phyloP scores from a whole-genome alignment of 352 stramenopile species.

The Plasmopara viticola region DNA sequence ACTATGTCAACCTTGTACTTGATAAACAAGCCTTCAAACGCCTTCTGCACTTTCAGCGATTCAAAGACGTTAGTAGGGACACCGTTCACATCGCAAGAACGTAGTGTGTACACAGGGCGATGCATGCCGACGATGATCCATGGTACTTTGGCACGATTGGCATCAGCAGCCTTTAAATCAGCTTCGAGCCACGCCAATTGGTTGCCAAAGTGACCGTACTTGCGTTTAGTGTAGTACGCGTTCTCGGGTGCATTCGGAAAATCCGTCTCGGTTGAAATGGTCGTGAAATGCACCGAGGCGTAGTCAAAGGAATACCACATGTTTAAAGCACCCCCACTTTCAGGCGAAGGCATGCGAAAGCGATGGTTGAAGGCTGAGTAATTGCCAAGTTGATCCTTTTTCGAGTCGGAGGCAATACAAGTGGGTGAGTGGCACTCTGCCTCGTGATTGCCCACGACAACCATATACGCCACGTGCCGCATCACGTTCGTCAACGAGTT shows the following conservation, averaged over 20 bases:
- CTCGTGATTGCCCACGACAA: constrained; percentile 67
- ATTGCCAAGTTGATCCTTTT: constrained; percentile 30
- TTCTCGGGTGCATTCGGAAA: constrained; percentile 30
- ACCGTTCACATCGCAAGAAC: constrained; percentile 19
- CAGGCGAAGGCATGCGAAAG: constrained; percentile 32
- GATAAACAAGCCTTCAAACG: constrained; percentile 50
- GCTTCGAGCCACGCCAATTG: constrained; percentile 47
- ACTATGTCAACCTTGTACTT: constrained; percentile 56
- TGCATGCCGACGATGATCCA: constrained; percentile 56
- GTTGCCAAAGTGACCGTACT: constrained; percentile 29
- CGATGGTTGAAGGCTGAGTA: constrained; percentile 52
- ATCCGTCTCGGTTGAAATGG: constrained; percentile 64
- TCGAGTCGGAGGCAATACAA: constrained; percentile 20
- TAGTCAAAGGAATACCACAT: constrained; percentile 46
- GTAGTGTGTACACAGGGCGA: constrained; percentile 41
- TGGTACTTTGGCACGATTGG: constrained; percentile 34
- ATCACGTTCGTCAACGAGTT: constrained; percentile 30
- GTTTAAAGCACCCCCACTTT: constrained; percentile 30
- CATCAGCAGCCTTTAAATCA: constrained; percentile 38
- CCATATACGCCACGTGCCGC: constrained; percentile 53
- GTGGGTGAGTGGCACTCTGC: constrained; percentile 39
- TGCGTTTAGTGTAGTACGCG: constrained; percentile 19
- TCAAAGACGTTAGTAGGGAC: constrained; percentile 5
- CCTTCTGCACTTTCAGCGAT: constrained; percentile 28
- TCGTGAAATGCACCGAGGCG: constrained; percentile 54